phyloP scores from a whole-genome alignment of 2,329 filamentous ascomycete genomes.

The Moelleriella libera region DNA sequence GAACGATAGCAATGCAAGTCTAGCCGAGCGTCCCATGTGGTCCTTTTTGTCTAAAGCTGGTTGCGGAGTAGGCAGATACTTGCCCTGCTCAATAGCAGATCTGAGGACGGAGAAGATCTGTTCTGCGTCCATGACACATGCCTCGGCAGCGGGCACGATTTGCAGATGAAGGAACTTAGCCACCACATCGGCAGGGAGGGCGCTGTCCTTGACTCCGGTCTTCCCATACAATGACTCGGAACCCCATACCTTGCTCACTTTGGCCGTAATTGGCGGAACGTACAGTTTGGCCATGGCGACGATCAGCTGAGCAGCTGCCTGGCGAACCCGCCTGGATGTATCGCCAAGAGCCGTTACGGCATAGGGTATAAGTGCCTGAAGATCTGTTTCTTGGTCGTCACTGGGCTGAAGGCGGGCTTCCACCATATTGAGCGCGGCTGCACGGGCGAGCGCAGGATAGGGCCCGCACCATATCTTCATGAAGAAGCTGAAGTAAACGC shows the following conservation, averaged over 20 bases:
- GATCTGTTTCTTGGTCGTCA: conserved; percentile 40
- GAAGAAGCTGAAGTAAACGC: conserved; percentile 64
- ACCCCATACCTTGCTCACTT: conserved; percentile 41
- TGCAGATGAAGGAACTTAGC: conserved; percentile 49
- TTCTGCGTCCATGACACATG: conserved; percentile 66
- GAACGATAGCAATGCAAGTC: conserved; percentile 54
- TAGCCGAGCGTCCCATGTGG: conserved; percentile 43
- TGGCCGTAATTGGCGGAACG: conserved; percentile 17
- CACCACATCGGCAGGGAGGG: conserved; percentile 43
- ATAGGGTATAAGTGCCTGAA: conserved; percentile 77
- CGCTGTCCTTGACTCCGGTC: conserved; percentile 23
- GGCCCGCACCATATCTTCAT: conserved; percentile 60
- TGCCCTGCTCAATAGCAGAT: conserved; percentile 23
- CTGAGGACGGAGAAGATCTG: conserved; percentile 53
- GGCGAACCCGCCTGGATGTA: conserved; percentile 59
- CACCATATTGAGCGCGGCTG: conserved; percentile 53
- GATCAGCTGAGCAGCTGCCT: conserved; percentile 56
- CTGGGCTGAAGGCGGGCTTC: conserved; percentile 39
- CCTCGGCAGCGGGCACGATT: conserved; percentile 66
- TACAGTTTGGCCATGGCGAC: conserved; percentile 39
- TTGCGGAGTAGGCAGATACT: conserved; percentile 17
- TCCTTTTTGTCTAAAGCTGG: conserved; percentile 34
- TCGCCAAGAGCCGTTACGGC: conserved; percentile 62
- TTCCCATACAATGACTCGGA: conserved; percentile 51
- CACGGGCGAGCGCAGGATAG: conserved; percentile 54